Evolutionary conservation across 345 rosid species (phyloP).

Genomic region (Trapa bicornis): DNA sequence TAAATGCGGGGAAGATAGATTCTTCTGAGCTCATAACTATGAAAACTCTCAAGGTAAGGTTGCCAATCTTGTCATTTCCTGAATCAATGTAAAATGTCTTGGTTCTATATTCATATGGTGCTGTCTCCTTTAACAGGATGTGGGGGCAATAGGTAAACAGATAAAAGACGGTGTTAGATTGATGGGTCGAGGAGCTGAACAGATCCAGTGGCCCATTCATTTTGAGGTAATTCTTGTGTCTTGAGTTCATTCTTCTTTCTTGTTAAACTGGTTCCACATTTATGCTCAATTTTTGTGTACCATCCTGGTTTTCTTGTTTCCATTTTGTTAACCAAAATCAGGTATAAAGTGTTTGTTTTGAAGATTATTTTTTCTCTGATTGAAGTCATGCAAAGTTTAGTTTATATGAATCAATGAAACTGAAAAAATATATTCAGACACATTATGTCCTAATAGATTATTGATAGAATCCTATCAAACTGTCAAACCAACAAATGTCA

Average conservation of each 20-base stretch:
- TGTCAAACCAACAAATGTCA: neutral
- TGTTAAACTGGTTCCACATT: neutral
- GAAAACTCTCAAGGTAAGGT: conserved; percentile 82
- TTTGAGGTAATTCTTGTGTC: conserved; percentile 49
- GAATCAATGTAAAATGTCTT: conserved; percentile 6
- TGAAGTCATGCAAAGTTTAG: neutral
- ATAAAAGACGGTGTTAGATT: conserved; percentile 88
- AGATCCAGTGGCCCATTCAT: conserved; percentile 92
- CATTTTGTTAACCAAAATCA: neutral
- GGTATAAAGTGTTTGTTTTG: neutral
- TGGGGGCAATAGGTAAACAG: conserved; percentile 78
- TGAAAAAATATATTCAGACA: too few species aligned
- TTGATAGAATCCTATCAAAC: neutral
- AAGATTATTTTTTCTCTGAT: neutral
- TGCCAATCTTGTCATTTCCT: neutral
- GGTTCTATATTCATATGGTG: neutral
- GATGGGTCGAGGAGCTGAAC: conserved; percentile 87
- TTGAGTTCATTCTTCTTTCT: neutral
- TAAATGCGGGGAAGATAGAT: conserved; percentile 85
- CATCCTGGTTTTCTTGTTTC: conserved; percentile 1
- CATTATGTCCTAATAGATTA: too few species aligned
- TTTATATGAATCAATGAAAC: neutral
- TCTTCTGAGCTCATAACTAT: conserved; percentile 92
- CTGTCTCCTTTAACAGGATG: conserved; percentile 29
- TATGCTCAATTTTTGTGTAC: neutral